Evolutionary conservation across 1,284 basidiomycete species (phyloP).

Genomic region (Trametes sp.): DNA sequence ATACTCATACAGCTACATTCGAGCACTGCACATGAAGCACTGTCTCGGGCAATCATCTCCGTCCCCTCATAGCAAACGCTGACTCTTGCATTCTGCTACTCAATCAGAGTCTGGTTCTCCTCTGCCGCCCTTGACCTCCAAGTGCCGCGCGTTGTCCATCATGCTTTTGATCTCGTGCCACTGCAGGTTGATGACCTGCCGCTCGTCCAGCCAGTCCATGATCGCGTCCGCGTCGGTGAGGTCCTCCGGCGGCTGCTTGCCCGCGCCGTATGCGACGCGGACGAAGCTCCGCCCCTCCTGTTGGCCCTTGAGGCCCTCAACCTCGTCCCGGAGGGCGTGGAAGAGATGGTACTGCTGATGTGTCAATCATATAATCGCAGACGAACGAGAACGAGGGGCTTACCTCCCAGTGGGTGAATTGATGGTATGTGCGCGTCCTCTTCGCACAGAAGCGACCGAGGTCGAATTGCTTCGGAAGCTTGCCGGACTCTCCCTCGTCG

Average conservation of each 20-base stretch:
- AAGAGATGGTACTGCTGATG: constrained; percentile 62
- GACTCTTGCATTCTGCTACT: not conserved
- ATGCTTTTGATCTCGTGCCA: constrained; percentile 73
- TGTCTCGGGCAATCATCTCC: too few species aligned
- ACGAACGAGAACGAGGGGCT: constrained; percentile 27
- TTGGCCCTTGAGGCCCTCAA: constrained; percentile 55
- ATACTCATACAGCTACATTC: not conserved
- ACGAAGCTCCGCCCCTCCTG: constrained; percentile 54
- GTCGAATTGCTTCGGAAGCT: constrained; percentile 49
- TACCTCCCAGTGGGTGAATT: constrained; percentile 89
- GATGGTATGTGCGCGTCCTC: constrained; percentile 74
- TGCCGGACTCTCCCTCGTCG: constrained; percentile 46
- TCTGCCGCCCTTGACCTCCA: constrained; percentile 61
- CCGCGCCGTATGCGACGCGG: constrained; percentile 61
- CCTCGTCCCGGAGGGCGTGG: constrained; percentile 58
- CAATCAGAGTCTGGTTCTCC: constrained; percentile 42
- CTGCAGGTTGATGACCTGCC: constrained; percentile 69
- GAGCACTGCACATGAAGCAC: not conserved
- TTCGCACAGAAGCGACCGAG: constrained; percentile 81
- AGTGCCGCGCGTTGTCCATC: constrained; percentile 73
- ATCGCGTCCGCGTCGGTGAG: constrained; percentile 75
- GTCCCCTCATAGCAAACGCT: too few species aligned
- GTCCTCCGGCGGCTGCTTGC: constrained; percentile 65
- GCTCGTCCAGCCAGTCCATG: constrained; percentile 82
- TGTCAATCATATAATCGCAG: not conserved